phyloP scores from a whole-genome alignment of 495 filamentous ascomycete species.

The Penicillium riverlandense region DNA sequence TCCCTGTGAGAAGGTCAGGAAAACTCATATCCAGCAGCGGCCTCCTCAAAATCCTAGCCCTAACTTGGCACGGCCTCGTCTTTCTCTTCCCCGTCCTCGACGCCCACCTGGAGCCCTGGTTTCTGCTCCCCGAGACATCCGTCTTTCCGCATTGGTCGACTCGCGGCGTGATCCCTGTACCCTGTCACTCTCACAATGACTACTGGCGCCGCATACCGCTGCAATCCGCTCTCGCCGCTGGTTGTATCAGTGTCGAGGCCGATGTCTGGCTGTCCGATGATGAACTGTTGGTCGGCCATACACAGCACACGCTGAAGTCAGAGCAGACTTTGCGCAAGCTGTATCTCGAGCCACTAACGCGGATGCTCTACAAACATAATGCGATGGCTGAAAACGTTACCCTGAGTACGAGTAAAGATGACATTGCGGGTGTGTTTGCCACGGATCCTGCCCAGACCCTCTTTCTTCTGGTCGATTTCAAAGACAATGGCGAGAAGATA shows the following conservation, averaged over 20 bases:
- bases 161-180: constrained; percentile 5
- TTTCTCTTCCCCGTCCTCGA: constrained; percentile 6
- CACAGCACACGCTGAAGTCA: not conserved
- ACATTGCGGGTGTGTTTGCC: constrained; percentile 52
- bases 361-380: constrained; percentile 14
- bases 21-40: not conserved
- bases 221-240: constrained; percentile 40
- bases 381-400: too few relatives aligned
- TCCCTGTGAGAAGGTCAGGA: not conserved
- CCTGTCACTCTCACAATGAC: constrained; percentile 61
- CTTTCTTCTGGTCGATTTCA: constrained; percentile 29
- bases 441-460: constrained; percentile 17
- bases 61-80: not conserved
- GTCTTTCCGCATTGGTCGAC: constrained; percentile 8
- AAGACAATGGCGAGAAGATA: constrained; percentile 26
- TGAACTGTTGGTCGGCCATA: constrained; percentile 47
- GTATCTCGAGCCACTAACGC: constrained; percentile 58
- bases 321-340: constrained; percentile 39
- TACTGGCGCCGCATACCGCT: constrained; percentile 54
- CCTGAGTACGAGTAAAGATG: not conserved
- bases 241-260: constrained; percentile 63
- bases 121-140: not conserved
- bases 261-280: constrained; percentile 59
- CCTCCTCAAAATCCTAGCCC: constrained; percentile 2
- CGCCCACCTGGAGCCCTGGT: not conserved